phyloP scores from a whole-genome alignment of 305 asterid species.

The Fraxinus floribunda region DNA sequence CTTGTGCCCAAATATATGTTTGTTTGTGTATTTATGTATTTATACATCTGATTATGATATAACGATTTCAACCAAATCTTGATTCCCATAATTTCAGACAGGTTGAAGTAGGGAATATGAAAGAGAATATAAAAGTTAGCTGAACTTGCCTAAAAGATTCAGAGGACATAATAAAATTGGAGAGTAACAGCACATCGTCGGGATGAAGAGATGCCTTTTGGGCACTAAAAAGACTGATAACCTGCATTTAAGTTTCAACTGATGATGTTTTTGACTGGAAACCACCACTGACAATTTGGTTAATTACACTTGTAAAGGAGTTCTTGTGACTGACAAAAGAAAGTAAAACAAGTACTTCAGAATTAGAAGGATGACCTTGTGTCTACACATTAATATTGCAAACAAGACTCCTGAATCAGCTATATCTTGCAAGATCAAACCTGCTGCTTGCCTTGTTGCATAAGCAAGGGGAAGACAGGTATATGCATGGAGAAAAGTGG shows the following conservation, averaged over 20 bases:
- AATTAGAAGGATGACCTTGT: slow-evolving; percentile 59
- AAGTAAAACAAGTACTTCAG: slow-evolving; percentile 4
- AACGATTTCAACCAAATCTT: neutral
- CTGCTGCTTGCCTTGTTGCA: slow-evolving; percentile 92
- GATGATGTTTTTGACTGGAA: slow-evolving; percentile 20
- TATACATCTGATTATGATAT: slow-evolving; percentile 18
- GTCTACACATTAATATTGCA: slow-evolving; percentile 92
- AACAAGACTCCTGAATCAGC: slow-evolving; percentile 87
- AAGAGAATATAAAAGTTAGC: slow-evolving; percentile 4
- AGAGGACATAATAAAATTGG: slow-evolving; percentile 89
- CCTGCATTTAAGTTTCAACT: slow-evolving; percentile 59
- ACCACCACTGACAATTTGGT: slow-evolving; percentile 19
- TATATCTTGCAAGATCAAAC: slow-evolving; percentile 87
- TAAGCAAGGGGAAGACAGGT: slow-evolving; percentile 88
- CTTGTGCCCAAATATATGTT: neutral
- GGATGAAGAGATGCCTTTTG: slow-evolving; percentile 94
- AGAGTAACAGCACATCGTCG: slow-evolving; percentile 84
- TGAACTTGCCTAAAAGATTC: slow-evolving; percentile 82
- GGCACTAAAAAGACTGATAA: slow-evolving; percentile 89
- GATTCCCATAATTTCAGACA: slow-evolving; percentile 2
- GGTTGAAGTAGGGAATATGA: slow-evolving; percentile 14
- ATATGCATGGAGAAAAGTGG: slow-evolving; percentile 94
- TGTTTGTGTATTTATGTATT: neutral
- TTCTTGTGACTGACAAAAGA: neutral
- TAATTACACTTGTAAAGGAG: neutral